A percentile compares a stretch with the other conserved stretches of the same genome.
phyloP scores from a whole-genome alignment of 2,329 filamentous ascomycete genomes.

The Talaromyces sp. region DNA sequence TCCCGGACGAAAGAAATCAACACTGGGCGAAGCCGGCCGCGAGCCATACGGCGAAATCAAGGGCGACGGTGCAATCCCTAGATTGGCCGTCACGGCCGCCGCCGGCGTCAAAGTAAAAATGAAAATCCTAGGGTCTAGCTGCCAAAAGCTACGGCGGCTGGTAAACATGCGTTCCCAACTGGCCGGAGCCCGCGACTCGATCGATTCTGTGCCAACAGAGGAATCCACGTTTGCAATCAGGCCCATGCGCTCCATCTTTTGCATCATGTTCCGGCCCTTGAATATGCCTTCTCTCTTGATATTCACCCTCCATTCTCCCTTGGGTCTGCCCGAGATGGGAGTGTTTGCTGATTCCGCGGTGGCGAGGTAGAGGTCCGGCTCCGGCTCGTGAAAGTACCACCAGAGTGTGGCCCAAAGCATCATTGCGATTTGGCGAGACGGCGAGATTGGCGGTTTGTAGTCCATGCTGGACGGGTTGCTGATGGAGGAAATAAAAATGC shows the following conservation, averaged over 20 bases:
- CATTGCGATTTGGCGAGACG: constrained; percentile 87
- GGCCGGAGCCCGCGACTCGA: constrained; percentile 58
- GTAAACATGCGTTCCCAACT: constrained; percentile 81
- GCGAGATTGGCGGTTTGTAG: constrained; percentile 73
- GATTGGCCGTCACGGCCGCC: constrained; percentile 21
- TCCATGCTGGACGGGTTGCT: constrained; percentile 76
- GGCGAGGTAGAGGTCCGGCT: constrained; percentile 61
- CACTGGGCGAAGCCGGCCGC: constrained; percentile 48
- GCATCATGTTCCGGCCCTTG: constrained; percentile 73
- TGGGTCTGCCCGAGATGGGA: constrained; percentile 65
- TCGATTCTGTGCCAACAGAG: constrained; percentile 59
- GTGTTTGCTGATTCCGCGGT: constrained; percentile 63
- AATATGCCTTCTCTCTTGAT: constrained; percentile 86
- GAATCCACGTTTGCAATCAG: constrained; percentile 73
- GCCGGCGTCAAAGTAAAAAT: constrained; percentile 75
- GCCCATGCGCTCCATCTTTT: constrained; percentile 91
- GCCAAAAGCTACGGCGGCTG: constrained; percentile 80
- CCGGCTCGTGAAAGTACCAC: constrained; percentile 93
- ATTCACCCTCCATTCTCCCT: constrained; percentile 80
- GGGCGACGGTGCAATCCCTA: constrained; percentile 37
- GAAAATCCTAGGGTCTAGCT: constrained; percentile 80
- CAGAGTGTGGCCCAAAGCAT: constrained; percentile 93
- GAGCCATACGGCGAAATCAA: constrained; percentile 47
- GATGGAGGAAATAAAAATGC: constrained; percentile 86
- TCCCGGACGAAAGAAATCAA: constrained; percentile 20